Conservation (phyloP, 257 asterid species). For the Oldenlandia corymbosa region DNA sequence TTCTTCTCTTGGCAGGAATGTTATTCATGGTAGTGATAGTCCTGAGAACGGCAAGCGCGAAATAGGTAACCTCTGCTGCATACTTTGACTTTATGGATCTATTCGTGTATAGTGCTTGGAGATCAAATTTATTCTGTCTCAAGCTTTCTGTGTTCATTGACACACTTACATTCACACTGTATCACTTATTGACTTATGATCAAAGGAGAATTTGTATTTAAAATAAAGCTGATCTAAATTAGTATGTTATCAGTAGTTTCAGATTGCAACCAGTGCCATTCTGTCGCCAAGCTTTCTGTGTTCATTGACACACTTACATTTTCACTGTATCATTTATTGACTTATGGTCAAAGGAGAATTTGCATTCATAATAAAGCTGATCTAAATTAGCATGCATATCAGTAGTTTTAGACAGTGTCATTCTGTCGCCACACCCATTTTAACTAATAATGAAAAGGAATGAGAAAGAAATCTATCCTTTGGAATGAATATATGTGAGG, state of each 20-base stretch:
- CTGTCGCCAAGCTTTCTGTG: too few relatives aligned
- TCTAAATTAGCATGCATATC: background rate
- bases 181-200: background rate
- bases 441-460: background rate
- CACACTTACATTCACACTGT: background rate
- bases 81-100: background rate
- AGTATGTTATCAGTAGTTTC: background rate
- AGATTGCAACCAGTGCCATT: background rate
- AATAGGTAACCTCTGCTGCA: conserved; percentile 44
- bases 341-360: background rate
- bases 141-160: background rate
- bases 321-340: background rate
- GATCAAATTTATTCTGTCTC: background rate
- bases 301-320: too few relatives aligned
- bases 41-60: conserved; percentile 85
- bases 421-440: background rate
- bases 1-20: conserved; percentile 55
- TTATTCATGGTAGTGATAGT: conserved; percentile 95
- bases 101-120: background rate
- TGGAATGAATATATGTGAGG: background rate
- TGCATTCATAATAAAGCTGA: background rate
- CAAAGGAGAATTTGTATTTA: background rate
- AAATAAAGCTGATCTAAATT: background rate
- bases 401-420: background rate
- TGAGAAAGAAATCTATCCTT: background rate